Evolutionary conservation across 2,329 filamentous ascomycete genomes (phyloP).

Genomic region (Penicillium brasilianum): DNA sequence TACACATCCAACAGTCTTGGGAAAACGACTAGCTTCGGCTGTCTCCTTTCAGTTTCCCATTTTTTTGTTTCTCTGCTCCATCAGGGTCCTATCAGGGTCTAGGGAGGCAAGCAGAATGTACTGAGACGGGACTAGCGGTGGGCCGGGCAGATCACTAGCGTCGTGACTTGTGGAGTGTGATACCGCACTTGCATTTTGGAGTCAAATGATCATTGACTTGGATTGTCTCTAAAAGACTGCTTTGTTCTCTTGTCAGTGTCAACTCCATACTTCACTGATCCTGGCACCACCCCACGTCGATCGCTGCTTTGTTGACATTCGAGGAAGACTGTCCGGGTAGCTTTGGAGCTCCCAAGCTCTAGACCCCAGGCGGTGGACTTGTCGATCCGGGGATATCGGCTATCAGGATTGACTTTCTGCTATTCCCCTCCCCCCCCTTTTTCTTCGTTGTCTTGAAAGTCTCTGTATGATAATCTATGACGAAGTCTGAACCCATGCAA

Average conservation of each 20-base stretch:
- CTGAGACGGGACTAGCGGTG: background rate
- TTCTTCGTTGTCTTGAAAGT: background rate
- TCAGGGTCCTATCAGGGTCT: slow-evolving; percentile 3
- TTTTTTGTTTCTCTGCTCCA: background rate
- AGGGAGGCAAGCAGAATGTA: background rate
- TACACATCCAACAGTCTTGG: too few relatives aligned
- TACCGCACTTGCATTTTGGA: slow-evolving; percentile 10
- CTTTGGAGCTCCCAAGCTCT: slow-evolving; percentile 1
- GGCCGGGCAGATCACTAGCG: slow-evolving; percentile 3
- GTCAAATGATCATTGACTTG: background rate
- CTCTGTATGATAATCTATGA: too few relatives aligned
- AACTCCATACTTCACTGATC: background rate
- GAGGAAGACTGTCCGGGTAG: too few relatives aligned
- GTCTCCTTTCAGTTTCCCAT: background rate
- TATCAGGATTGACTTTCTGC: slow-evolving; percentile 9
- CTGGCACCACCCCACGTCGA: background rate
- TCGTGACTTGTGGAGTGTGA: slow-evolving; percentile 2
- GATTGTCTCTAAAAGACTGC: background rate
- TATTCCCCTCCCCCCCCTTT: background rate
- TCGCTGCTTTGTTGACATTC: background rate
- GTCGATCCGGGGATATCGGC: slow-evolving; percentile 24
- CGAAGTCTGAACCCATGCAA: background rate
- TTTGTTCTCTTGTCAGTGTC: background rate
- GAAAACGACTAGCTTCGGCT: background rate
- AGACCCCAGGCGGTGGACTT: slow-evolving; percentile 11